These are phyloP conservation scores for Falciphora oryzae DNA, from an alignment of 2,329 filamentous ascomycete genomes.

Conservation along the genomic window DNA sequence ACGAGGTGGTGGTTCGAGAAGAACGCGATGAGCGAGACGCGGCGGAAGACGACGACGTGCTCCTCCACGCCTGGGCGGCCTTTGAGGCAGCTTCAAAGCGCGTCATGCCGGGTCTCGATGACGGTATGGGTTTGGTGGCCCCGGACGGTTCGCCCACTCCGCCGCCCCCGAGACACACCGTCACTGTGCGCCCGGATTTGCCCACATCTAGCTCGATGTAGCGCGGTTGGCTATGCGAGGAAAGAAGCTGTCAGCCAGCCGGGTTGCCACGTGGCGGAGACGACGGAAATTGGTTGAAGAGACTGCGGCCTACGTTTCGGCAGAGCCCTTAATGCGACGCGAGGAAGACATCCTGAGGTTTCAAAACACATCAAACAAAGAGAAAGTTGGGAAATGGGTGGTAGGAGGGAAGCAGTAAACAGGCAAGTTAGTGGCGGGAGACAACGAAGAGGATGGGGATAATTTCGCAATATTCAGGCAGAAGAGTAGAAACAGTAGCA, in stretches of 20 bases:
- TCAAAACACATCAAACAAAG: neutral
- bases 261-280: neutral
- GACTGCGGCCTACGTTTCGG: neutral
- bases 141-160: neutral
- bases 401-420: neutral
- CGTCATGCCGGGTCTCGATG: neutral
- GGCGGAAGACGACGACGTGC: neutral
- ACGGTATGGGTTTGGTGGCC: neutral
- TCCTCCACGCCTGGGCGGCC: conserved; percentile 7
- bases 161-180: neutral
- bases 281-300: neutral
- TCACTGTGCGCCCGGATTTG: conserved; percentile 4
- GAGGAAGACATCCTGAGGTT: neutral
- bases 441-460: neutral
- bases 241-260: neutral
- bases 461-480: neutral
- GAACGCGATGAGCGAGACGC: neutral
- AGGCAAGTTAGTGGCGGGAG: neutral
- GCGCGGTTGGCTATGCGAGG: neutral
- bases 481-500: neutral
- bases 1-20: neutral
- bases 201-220: conserved; percentile 5
- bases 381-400: neutral
- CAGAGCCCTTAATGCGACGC: neutral
- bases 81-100: conserved; percentile 6